phyloP scores from a whole-genome alignment of 2,329 filamentous ascomycete species.

The Colletotrichum sidae region DNA sequence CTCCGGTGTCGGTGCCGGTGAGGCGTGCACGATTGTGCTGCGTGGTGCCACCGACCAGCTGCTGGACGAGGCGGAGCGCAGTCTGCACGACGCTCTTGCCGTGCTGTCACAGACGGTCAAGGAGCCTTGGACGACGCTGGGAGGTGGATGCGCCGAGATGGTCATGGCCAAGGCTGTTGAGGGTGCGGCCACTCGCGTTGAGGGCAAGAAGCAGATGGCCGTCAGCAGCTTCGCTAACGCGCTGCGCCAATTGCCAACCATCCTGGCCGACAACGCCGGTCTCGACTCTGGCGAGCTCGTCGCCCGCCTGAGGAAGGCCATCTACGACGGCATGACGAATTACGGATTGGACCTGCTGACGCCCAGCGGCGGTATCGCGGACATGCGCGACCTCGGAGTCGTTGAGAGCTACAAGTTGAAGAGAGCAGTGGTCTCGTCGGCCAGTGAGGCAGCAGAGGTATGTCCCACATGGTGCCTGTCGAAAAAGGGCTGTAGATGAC shows the following conservation, averaged over 20 bases:
- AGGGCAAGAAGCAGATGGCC: slow-evolving; percentile 96
- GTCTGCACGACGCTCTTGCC: slow-evolving; percentile 93
- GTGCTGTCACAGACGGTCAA: slow-evolving; percentile 97
- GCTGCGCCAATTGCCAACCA: slow-evolving; percentile 92
- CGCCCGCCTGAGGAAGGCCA: slow-evolving; percentile 88
- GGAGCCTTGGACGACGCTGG: slow-evolving; percentile 92
- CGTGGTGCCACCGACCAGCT: slow-evolving; percentile 97
- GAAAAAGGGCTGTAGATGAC: neutral
- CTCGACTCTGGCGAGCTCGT: slow-evolving; percentile 96
- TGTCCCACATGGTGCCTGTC: slow-evolving; percentile 46
- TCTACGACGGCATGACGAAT: slow-evolving; percentile 93
- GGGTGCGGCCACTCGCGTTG: slow-evolving; percentile 90
- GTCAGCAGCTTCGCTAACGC: slow-evolving; percentile 91
- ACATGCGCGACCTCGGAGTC: slow-evolving; percentile 95
- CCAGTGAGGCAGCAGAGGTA: slow-evolving; percentile 96
- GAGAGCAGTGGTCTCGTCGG: slow-evolving; percentile 95
- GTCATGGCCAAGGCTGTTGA: slow-evolving; percentile 99
- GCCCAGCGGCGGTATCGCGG: slow-evolving; percentile 90
- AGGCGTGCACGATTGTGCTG: slow-evolving; percentile 96
- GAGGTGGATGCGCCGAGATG: slow-evolving; percentile 98
- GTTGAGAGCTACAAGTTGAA: slow-evolving; percentile 99
- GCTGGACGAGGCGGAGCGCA: slow-evolving; percentile 95
- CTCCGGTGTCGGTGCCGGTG: slow-evolving; percentile 91
- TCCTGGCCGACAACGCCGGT: slow-evolving; percentile 96
- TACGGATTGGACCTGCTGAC: slow-evolving; percentile 91